phyloP scores from a whole-genome alignment of 345 rosid species.

The Eucalyptus erythrocorys region DNA sequence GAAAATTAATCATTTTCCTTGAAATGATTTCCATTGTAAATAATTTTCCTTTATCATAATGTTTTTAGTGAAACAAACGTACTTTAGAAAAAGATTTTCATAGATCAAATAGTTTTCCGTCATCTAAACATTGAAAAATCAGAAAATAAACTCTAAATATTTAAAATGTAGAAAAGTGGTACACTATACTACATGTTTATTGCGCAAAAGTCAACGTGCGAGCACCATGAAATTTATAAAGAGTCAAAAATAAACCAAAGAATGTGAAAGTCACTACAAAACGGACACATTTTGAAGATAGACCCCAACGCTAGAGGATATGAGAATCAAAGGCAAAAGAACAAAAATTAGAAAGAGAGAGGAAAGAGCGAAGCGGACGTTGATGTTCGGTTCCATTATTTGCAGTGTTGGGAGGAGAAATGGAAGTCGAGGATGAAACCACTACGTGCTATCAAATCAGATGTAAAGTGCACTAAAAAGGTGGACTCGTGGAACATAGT shows the following conservation, averaged over 20 bases:
- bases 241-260: not conserved
- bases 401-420: slow-evolving; percentile 1
- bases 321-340: not conserved
- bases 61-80: not conserved
- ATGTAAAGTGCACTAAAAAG: not conserved
- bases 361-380: not conserved
- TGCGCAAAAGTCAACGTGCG: not conserved
- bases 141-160: not conserved
- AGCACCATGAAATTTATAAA: not conserved
- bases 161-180: not conserved
- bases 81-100: too few species aligned
- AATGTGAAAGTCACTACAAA: not conserved
- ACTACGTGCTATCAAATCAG: slow-evolving; percentile 21
- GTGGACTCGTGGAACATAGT: slow-evolving; percentile 7
- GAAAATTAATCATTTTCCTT: not conserved
- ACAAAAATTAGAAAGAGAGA: not conserved
- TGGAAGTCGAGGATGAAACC: slow-evolving; percentile 44
- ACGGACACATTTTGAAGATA: not conserved
- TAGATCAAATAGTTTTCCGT: not conserved
- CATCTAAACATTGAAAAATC: not conserved
- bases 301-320: not conserved
- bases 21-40: not conserved
- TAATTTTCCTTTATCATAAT: too few species aligned
- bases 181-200: not conserved
- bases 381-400: not conserved